A percentile compares a stretch with the other conserved stretches of the same genome.
Conservation (phyloP, 2,329 filamentous ascomycete species). For the Aspergillus calidoustus region DNA sequence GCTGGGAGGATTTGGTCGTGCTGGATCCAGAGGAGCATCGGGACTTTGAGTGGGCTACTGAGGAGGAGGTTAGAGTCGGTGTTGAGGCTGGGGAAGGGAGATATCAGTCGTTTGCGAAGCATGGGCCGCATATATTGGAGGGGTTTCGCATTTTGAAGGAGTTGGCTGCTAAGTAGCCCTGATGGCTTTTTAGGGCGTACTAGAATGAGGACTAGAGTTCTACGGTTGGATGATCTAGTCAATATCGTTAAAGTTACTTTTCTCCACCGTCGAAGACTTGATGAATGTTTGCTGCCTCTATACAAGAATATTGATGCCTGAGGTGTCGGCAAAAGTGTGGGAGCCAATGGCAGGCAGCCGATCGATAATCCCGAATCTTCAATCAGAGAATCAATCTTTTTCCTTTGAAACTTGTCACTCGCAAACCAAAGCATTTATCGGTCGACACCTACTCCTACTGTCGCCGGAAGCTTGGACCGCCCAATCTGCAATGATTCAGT, state of each 20-base stretch:
- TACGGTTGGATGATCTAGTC: background rate
- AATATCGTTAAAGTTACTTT: background rate
- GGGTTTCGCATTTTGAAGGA: slow-evolving; percentile 10
- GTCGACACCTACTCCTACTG: background rate
- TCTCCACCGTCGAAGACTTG: background rate
- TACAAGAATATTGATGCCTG: slow-evolving; percentile 6
- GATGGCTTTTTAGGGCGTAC: background rate
- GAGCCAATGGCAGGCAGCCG: background rate
- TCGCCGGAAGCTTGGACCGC: background rate
- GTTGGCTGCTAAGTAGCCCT: background rate
- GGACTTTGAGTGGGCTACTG: slow-evolving; percentile 42
- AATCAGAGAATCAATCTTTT: background rate
- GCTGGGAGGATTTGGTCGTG: slow-evolving; percentile 31
- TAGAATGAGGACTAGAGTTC: background rate
- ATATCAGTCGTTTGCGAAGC: slow-evolving; percentile 6
- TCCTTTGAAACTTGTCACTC: background rate
- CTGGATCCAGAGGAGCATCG: slow-evolving; percentile 43
- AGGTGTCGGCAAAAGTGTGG: slow-evolving; percentile 1
- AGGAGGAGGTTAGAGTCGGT: slow-evolving; percentile 37
- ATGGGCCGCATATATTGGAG: slow-evolving; percentile 7
- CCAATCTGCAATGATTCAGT: background rate
- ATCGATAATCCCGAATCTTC: slow-evolving; percentile 10
- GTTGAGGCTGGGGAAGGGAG: background rate
- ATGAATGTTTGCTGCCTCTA: background rate
- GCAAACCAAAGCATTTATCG: background rate